These are phyloP conservation scores for Aspergillus pseudonomiae DNA, from an alignment of 2,329 filamentous ascomycete species.

Conservation along the genomic window DNA sequence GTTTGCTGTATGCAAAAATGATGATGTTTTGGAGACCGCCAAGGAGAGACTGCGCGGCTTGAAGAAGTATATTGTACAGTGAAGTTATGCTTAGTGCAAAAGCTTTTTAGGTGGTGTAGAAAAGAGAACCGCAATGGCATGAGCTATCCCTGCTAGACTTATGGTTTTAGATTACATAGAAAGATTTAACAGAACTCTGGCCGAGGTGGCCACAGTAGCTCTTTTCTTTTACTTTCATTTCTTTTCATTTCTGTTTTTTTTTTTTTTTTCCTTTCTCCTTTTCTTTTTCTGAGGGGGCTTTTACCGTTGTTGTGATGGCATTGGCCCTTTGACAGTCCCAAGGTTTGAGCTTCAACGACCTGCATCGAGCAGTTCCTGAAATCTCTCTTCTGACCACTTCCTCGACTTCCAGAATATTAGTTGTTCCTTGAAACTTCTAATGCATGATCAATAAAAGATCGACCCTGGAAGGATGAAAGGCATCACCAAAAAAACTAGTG, in stretches of 20 bases:
- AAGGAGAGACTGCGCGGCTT: constrained; percentile 74
- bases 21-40: constrained; percentile 77
- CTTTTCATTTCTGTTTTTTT: no score
- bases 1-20: constrained; percentile 95
- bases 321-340: background rate
- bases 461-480: background rate
- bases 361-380: background rate
- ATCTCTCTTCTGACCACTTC: background rate
- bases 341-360: background rate
- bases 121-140: background rate
- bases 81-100: constrained; percentile 12
- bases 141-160: background rate
- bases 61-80: constrained; percentile 66
- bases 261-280: no score
- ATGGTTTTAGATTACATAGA: background rate
- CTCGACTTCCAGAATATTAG: background rate
- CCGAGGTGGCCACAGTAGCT: background rate
- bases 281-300: no score
- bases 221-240: background rate
- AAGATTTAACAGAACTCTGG: background rate
- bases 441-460: background rate
- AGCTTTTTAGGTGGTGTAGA: constrained; percentile 8
- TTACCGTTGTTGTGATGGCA: no score
- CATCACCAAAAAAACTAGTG: background rate
- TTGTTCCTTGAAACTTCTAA: background rate